Conservation (phyloP, 2,329 filamentous ascomycete species). For the Lasiodiplodia sp. region DNA sequence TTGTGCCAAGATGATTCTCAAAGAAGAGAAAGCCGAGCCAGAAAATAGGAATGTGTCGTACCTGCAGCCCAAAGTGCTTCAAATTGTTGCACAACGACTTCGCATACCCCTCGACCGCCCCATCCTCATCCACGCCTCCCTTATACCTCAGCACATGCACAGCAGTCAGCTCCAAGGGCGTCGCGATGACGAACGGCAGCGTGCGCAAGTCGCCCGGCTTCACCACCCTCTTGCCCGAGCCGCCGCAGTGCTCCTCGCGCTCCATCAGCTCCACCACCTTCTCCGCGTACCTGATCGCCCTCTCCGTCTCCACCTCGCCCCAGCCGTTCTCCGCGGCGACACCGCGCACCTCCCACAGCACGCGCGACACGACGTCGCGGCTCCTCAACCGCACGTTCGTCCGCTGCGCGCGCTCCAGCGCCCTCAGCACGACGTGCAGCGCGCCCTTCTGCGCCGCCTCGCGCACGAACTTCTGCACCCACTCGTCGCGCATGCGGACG, state of each 20-base stretch:
- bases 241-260: conserved; percentile 46
- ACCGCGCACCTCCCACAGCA: conserved; percentile 46
- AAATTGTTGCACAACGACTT: conserved; percentile 46
- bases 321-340: conserved; percentile 45
- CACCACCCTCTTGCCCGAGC: not conserved
- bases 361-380: conserved; percentile 38
- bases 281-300: conserved; percentile 48
- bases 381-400: conserved; percentile 39
- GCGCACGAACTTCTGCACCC: conserved; percentile 37
- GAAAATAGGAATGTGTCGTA: conserved; percentile 27
- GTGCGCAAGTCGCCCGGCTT: conserved; percentile 40
- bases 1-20: not conserved
- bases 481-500: conserved; percentile 26
- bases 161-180: conserved; percentile 53
- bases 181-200: conserved; percentile 49
- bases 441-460: conserved; percentile 34
- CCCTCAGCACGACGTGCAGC: conserved; percentile 42
- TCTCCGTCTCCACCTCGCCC: conserved; percentile 46
- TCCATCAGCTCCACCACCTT: conserved; percentile 52
- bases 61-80: conserved; percentile 37
- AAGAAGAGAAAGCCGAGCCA: not conserved
- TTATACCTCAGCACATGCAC: conserved; percentile 46
- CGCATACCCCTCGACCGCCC: conserved; percentile 50
- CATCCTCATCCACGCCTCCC: conserved; percentile 42
- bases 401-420: conserved; percentile 38